Evolutionary conservation across 108 stramenopile species (phyloP).

Genomic region (Ochromonas danica): DNA sequence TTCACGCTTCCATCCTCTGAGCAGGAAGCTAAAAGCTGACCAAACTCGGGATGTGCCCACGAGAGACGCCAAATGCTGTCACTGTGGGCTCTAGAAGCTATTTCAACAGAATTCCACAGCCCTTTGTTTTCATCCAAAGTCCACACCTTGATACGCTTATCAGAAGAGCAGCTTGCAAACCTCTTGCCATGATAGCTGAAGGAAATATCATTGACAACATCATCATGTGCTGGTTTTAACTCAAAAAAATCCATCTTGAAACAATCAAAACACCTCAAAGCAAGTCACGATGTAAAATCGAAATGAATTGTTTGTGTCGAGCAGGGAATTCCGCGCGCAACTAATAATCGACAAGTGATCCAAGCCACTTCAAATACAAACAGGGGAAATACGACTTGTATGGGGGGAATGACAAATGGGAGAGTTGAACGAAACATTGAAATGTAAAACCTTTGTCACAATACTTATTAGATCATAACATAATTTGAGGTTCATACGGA

Average conservation of each 20-base stretch:
- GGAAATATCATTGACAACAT: constrained; percentile 75
- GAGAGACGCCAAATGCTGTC: constrained; percentile 73
- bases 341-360: too few relatives aligned
- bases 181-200: constrained; percentile 91
- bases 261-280: too few relatives aligned
- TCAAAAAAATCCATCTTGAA: background rate
- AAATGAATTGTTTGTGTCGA: too few relatives aligned
- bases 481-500: too few relatives aligned
- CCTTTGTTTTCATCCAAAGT: constrained; percentile 62
- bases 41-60: constrained; percentile 95
- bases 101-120: constrained; percentile 44
- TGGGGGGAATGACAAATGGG: too few relatives aligned
- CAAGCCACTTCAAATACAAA: too few relatives aligned
- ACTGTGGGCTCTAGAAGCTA: constrained; percentile 75
- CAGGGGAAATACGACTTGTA: too few relatives aligned
- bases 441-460: too few relatives aligned
- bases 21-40: constrained; percentile 83
- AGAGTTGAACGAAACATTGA: too few relatives aligned
- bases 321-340: too few relatives aligned
- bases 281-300: too few relatives aligned
- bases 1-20: constrained; percentile 78
- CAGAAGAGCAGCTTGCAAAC: constrained; percentile 80
- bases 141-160: constrained; percentile 82
- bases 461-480: too few relatives aligned
- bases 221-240: constrained; percentile 51